Percentiles rank a stretch among this genome's conserved stretches.
These are phyloP conservation scores for Croton laevigatus DNA, from an alignment of 441 rosid species.

Conservation along the genomic window DNA sequence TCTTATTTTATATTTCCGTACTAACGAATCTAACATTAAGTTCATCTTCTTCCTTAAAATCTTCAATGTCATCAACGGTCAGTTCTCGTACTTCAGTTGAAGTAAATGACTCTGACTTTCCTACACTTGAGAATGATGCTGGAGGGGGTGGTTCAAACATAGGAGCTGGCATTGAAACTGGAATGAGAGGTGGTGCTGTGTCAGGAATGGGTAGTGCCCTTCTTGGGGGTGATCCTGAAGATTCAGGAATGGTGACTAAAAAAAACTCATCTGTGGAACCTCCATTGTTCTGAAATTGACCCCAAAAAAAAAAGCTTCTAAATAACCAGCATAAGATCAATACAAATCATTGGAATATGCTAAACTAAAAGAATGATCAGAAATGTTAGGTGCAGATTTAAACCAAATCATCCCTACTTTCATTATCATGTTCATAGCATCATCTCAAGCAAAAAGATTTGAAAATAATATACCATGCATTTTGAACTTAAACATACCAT, in stretches of 20 bases:
- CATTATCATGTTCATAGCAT: neutral
- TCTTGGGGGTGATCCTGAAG: conserved; percentile 92
- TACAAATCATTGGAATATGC: neutral
- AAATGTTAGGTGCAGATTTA: neutral
- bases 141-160: conserved; percentile 60
- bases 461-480: neutral
- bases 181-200: conserved; percentile 27
- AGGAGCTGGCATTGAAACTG: conserved; percentile 48
- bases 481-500: conserved; percentile 47
- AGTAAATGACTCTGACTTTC: conserved; percentile 70
- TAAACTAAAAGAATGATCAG: neutral
- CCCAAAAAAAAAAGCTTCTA: conserved; percentile 6
- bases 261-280: conserved; percentile 82
- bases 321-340: neutral
- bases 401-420: neutral
- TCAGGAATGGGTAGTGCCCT: conserved; percentile 68
- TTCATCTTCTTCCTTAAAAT: conserved; percentile 74
- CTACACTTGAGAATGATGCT: conserved; percentile 40
- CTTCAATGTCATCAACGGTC: conserved; percentile 97
- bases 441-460: neutral
- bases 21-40: too few relatives aligned
- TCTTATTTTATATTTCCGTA: too few relatives aligned
- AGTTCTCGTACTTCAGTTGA: conserved; percentile 71
- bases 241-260: conserved; percentile 75
- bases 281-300: conserved; percentile 52